Evolutionary conservation across 1,139 yeast species (phyloP).

Genomic region (Zygosaccharomyces sapae): DNA sequence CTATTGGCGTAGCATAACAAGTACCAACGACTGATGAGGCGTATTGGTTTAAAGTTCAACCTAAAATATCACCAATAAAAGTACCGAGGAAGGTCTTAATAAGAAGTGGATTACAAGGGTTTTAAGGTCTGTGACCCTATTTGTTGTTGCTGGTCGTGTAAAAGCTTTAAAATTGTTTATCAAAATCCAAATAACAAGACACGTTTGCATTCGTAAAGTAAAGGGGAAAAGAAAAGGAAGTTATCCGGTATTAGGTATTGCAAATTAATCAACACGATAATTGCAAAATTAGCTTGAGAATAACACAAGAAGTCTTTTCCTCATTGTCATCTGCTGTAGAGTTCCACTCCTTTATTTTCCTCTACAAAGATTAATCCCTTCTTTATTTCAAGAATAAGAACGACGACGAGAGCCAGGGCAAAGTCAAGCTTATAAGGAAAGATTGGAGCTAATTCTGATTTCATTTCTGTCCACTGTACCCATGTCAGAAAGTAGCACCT

Average conservation of each 20-base stretch:
- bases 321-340: constrained; percentile 1
- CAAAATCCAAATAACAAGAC: neutral
- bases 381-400: neutral
- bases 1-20: constrained; percentile 4
- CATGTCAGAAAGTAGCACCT: constrained; percentile 6
- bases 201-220: neutral
- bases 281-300: no score
- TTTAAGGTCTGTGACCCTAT: neutral
- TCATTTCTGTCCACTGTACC: no score
- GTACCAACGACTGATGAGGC: neutral
- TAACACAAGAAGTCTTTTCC: no score
- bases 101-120: neutral
- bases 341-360: constrained; percentile 6
- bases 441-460: no score
- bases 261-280: no score
- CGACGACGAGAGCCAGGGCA: no score
- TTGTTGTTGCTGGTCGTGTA: neutral
- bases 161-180: neutral
- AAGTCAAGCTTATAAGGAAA: no score
- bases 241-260: no score
- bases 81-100: neutral
- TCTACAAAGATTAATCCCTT: constrained; percentile 1
- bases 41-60: neutral
- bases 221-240: no score
- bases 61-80: neutral